Conservation (phyloP, 805 yeast species). For the Zygoascus flipseniorum region DNA sequence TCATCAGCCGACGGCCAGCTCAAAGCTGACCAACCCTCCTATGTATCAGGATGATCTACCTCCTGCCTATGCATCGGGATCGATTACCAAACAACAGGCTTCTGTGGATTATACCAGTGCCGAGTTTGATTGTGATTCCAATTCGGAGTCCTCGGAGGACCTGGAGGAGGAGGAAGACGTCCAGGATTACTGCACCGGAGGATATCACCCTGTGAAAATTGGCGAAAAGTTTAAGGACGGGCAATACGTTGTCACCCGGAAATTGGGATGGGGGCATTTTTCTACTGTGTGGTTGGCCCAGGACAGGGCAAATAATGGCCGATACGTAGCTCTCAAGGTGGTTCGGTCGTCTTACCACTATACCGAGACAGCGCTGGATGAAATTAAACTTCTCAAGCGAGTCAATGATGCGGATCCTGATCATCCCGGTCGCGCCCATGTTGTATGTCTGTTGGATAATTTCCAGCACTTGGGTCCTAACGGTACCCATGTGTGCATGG, state of each 20-base stretch:
- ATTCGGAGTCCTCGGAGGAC: conserved; percentile 7
- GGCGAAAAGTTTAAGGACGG: conserved; percentile 78
- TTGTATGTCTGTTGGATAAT: conserved; percentile 72
- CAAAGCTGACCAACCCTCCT: neutral
- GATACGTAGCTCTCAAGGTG: conserved; percentile 89
- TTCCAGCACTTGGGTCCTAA: conserved; percentile 84
- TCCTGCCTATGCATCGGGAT: neutral
- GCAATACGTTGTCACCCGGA: conserved; percentile 72
- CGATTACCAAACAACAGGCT: neutral
- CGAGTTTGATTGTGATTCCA: conserved; percentile 4
- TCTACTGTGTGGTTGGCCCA: conserved; percentile 90
- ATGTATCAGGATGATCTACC: neutral
- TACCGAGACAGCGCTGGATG: conserved; percentile 91
- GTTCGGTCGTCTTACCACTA: conserved; percentile 87
- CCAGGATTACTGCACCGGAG: conserved; percentile 83
- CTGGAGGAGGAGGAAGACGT: conserved; percentile 59
- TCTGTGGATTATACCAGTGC: neutral
- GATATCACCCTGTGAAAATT: conserved; percentile 87
- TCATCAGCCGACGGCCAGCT: neutral
- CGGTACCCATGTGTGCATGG: conserved; percentile 94
- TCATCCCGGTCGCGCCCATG: conserved; percentile 77
- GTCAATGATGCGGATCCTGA: conserved; percentile 49
- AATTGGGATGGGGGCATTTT: conserved; percentile 98
- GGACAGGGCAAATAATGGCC: conserved; percentile 42
- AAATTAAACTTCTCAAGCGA: conserved; percentile 67